phyloP scores from a whole-genome alignment of 2,329 filamentous ascomycete species.

The Xylariaceae sp. region DNA sequence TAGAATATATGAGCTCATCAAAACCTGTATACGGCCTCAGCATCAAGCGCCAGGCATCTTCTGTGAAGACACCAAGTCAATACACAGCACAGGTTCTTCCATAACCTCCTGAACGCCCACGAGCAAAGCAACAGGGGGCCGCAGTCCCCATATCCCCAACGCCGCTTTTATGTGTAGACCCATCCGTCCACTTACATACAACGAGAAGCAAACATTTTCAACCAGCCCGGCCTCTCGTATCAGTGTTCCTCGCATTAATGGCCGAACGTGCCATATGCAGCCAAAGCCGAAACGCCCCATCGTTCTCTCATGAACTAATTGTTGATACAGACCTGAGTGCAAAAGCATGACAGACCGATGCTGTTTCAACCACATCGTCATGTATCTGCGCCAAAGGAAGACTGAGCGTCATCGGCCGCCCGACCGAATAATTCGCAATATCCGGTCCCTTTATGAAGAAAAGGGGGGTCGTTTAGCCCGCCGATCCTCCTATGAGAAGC shows the following conservation, averaged over 20 bases:
- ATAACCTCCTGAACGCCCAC: slow-evolving; percentile 25
- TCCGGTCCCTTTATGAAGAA: too few relatives aligned
- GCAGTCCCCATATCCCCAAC: slow-evolving; percentile 31
- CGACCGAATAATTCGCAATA: too few relatives aligned
- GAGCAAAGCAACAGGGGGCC: slow-evolving; percentile 26
- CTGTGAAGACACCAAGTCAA: slow-evolving; percentile 15
- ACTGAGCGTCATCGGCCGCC: slow-evolving; percentile 21
- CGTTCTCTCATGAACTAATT: slow-evolving; percentile 34
- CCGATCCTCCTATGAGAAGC: slow-evolving; percentile 48
- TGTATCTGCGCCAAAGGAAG: slow-evolving; percentile 21
- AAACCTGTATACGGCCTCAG: slow-evolving; percentile 24
- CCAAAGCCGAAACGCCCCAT: slow-evolving; percentile 31
- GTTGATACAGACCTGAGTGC: slow-evolving; percentile 38
- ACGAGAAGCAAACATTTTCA: slow-evolving; percentile 22
- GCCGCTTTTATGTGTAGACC: slow-evolving; percentile 46
- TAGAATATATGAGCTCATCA: slow-evolving; percentile 5
- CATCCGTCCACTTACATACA: slow-evolving; percentile 33
- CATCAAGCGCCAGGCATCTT: slow-evolving; percentile 17
- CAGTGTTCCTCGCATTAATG: slow-evolving; percentile 21
- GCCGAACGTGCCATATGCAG: slow-evolving; percentile 27
- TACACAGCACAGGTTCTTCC: slow-evolving; percentile 17
- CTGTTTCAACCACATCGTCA: slow-evolving; percentile 13
- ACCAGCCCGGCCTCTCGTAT: slow-evolving; percentile 19
- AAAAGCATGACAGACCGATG: slow-evolving; percentile 13
- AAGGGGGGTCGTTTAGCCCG: background rate